Percentiles rank a stretch among this genome's conserved stretches.
Evolutionary conservation across 371 early-diverging fungal species (phyloP).

Genomic region (Mucor sp.): DNA sequence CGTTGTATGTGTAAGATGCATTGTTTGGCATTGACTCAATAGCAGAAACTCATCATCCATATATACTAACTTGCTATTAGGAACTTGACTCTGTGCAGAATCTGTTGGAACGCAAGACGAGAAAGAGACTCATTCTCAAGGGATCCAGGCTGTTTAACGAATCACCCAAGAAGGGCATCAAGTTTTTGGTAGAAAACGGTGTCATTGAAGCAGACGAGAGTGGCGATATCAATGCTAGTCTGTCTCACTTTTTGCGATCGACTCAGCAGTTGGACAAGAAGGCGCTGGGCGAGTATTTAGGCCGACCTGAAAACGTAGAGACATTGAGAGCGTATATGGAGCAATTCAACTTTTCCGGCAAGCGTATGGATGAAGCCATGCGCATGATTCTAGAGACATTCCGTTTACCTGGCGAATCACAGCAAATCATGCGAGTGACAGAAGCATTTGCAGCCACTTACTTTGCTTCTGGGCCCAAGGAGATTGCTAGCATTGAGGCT

Average conservation of each 20-base stretch:
- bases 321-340: slow-evolving; percentile 78
- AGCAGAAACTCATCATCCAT: neutral
- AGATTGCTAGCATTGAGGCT: slow-evolving; percentile 73
- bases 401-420: slow-evolving; percentile 93
- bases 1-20: slow-evolving; percentile 26
- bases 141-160: slow-evolving; percentile 86
- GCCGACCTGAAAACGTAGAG: slow-evolving; percentile 80
- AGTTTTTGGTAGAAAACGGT: slow-evolving; percentile 60
- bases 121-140: slow-evolving; percentile 75
- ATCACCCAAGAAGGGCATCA: slow-evolving; percentile 83
- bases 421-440: slow-evolving; percentile 92
- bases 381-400: slow-evolving; percentile 84
- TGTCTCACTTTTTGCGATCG: slow-evolving; percentile 73
- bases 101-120: slow-evolving; percentile 39
- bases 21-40: neutral
- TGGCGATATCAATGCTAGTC: slow-evolving; percentile 54
- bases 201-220: slow-evolving; percentile 51
- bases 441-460: slow-evolving; percentile 84
- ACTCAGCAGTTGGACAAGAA: slow-evolving; percentile 82
- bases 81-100: slow-evolving; percentile 33
- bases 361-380: slow-evolving; percentile 86
- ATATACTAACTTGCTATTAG: slow-evolving; percentile 18
- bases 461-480: slow-evolving; percentile 62
- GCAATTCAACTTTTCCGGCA: slow-evolving; percentile 84
- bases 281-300: slow-evolving; percentile 85